Evolutionary conservation across 2,329 filamentous ascomycete genomes (phyloP), one percentile per base, ranked within the genome.

Genomic region (Cladorrhinum sp.): DNA sequence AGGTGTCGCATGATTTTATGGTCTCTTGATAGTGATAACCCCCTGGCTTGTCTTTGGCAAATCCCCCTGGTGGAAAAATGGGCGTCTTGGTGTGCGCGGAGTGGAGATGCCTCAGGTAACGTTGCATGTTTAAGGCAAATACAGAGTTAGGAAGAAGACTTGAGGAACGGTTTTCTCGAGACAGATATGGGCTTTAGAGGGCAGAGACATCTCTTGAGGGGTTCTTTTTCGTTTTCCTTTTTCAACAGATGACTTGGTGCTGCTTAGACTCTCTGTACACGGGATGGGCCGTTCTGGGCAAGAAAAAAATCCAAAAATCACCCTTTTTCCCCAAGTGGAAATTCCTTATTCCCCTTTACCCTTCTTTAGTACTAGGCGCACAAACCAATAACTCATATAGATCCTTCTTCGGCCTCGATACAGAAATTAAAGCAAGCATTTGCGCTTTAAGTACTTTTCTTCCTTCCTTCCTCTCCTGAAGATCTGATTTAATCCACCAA

Each of bases 21-120:
- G 72, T 74, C 70, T 76, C 70, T 74, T 70, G 74, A 73, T 76
- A 69, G 74, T 71, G 75, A 74, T 74, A 75, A 73, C 70, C 75
- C 70, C 75, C 73, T 73, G 75, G 75, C 74, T 74, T 73, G 74
- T 73, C 32, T 69, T 65, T 68, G 68, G 66, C 63, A 67, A 69
- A 66, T 59, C 73, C 73, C 27, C 59, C 70, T 75, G 77, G 81
- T 77, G 76, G 78, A 80, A 77, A 80, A 77, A 77, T 78, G 83
- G 41, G 83, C 85, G 83, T 85, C 81, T 84, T 76, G 83, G 83
- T 85, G 82, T 85, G 78, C 6, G 18, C 73, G 81, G 81, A 80
- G 76, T 76, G 81, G 81, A 82, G 81, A 77, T 78, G 76, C 76
- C 71, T 69, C 68, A 59, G 75, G 73, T 70, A 74, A 72, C 74